A percentile compares a stretch with the other conserved stretches of the same genome.
Conservation (phyloP, 305 asterid genomes). For the Petunia hybrid region DNA sequence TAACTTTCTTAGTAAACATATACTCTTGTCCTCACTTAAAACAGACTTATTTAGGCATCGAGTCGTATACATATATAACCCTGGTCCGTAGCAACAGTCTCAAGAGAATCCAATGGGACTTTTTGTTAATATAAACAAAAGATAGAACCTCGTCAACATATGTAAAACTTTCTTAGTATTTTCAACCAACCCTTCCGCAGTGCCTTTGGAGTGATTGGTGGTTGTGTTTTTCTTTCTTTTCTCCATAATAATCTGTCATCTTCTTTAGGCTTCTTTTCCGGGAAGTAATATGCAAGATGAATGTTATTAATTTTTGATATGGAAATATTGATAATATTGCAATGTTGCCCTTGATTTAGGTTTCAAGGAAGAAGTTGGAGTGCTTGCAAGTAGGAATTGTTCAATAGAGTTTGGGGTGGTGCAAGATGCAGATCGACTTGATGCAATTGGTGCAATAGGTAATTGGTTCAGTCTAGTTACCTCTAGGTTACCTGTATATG, state of each 20-base stretch:
- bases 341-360: constrained; percentile 46
- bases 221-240: constrained; percentile 9
- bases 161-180: neutral
- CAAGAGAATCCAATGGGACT: no score
- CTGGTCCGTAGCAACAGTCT: no score
- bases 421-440: constrained; percentile 98
- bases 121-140: no score
- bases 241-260: neutral
- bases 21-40: constrained; percentile 9
- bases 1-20: neutral
- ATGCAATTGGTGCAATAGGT: constrained; percentile 99
- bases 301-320: constrained; percentile 9
- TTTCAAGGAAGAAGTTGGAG: constrained; percentile 82
- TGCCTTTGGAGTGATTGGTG: constrained; percentile 27
- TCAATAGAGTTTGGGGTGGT: constrained; percentile 82
- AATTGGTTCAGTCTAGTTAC: constrained; percentile 23
- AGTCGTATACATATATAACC: no score
- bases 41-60: neutral
- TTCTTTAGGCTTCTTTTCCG: neutral
- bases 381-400: constrained; percentile 45
- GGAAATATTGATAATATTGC: neutral
- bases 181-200: neutral
- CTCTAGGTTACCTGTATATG: neutral
- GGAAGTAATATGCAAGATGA: neutral
- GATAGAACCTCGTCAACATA: no score